phyloP scores from a whole-genome alignment of 768 basidiomycete species.

The Russula dissimulans region DNA sequence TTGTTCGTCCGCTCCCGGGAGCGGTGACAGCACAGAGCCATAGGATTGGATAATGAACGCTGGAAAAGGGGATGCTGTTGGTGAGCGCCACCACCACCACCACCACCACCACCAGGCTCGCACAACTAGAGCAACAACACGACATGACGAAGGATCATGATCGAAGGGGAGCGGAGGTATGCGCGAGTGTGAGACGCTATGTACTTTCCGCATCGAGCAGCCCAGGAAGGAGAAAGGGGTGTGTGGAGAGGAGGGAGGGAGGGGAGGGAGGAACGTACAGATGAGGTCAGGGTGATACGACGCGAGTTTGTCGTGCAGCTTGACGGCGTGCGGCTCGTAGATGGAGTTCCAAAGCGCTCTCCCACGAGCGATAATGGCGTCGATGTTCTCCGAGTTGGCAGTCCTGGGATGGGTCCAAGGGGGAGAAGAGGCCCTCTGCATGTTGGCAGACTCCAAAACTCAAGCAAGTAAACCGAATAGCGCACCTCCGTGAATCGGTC shows the following conservation, averaged over 20 bases:
- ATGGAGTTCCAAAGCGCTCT: slow-evolving; percentile 74
- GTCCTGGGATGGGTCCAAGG: neutral
- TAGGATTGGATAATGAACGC: slow-evolving; percentile 85
- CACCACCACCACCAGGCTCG: neutral
- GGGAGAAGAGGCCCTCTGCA: neutral
- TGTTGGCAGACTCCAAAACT: slow-evolving; percentile 3
- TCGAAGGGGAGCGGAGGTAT: neutral
- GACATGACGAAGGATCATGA: slow-evolving; percentile 13
- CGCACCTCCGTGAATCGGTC: slow-evolving; percentile 41
- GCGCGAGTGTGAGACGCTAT: neutral
- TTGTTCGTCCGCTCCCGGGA: slow-evolving; percentile 52
- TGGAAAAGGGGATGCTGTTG: slow-evolving; percentile 24
- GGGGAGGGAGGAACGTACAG: slow-evolving; percentile 42
- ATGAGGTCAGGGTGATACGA: slow-evolving; percentile 92
- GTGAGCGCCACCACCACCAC: neutral
- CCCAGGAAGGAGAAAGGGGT: neutral
- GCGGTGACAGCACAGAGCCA: slow-evolving; percentile 66
- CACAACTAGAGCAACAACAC: neutral
- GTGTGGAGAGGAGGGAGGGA: slow-evolving; percentile 3
- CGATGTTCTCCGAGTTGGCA: slow-evolving; percentile 46
- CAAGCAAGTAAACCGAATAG: slow-evolving; percentile 4
- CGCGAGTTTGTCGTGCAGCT: slow-evolving; percentile 79
- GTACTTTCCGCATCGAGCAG: slow-evolving; percentile 3
- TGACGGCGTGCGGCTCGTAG: slow-evolving; percentile 82
- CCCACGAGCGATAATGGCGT: slow-evolving; percentile 60